Base-by-base conservation (phyloP, 2,329 filamentous ascomycete species). In the Fusarium hainanense region DNA sequence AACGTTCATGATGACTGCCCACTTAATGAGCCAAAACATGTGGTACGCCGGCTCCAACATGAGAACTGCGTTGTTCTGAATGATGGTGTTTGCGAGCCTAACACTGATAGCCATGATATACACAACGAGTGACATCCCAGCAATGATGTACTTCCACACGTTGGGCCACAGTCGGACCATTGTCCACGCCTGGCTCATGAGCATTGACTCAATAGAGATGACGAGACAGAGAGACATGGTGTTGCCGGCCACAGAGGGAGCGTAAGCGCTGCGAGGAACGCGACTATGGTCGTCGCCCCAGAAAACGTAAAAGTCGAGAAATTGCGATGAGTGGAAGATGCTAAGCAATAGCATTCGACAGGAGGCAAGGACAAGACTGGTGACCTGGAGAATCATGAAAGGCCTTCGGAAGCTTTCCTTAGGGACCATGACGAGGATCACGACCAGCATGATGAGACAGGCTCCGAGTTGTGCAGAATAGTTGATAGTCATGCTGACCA, bases 401-500 rank as follows among this genome's bases (percentile, higher is more conserved):
- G 83, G 76, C 3, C 90, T 90, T 54, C 82, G 81, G 63, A 92
- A 87, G 77, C 93, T 93, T 69, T 88, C 83, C 0, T 82, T 77
- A 21, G 88, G 87, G 1, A 92, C 94, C 77, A 94, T 85, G 61
- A 90, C 74, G 13, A 93, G 80, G 4, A 94, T 81, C 30, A 92
- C 83, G 44, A 91, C 71, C 20, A 94, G 82, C 74, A 93, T 87
- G 64, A 91, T 80, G 60, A 90, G 69, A 48, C 87, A 88, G 25
- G 91, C 88, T 30, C 93, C 93, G 54, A 94, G 84, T 77, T 95
- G 92, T 20, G 86, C 81, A 54, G 87, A 90, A 76, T 90, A 93
- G 79, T 89, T 90, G 82, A 92, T 88, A 76, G 76, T 77, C 27
- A 80, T 77, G 72, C 77, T 80, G 67, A 78, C 63, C 42, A 77